A percentile compares a stretch with the other conserved stretches of the same genome.
Evolutionary conservation across 306 rosid species (phyloP).

Genomic region (Begonia masoniana): DNA sequence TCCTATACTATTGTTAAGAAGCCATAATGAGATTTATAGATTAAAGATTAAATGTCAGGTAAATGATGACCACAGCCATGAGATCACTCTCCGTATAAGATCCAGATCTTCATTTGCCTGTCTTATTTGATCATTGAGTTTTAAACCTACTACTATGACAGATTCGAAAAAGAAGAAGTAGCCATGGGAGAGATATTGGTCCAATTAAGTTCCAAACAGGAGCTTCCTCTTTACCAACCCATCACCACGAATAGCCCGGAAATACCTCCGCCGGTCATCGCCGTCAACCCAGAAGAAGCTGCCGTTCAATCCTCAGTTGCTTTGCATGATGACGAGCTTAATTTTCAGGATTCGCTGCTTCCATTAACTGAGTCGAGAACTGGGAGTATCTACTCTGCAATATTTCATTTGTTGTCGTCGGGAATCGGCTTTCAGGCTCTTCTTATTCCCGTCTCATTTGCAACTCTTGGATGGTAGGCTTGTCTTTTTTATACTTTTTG

Average conservation of each 20-base stretch:
- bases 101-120: no score
- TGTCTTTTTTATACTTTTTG: background rate
- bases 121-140: no score
- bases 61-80: no score
- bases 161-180: no score
- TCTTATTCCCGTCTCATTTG: slow-evolving; percentile 55
- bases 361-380: slow-evolving; percentile 60
- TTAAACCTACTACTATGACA: no score
- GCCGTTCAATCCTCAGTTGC: no score
- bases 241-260: background rate
- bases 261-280: background rate
- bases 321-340: slow-evolving; percentile 14
- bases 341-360: slow-evolving; percentile 73
- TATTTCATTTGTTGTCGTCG: slow-evolving; percentile 45
- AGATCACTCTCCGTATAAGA: no score
- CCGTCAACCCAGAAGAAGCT: no score
- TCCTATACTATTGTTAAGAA: no score
- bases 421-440: slow-evolving; percentile 72
- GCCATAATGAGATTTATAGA: no score
- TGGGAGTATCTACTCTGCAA: slow-evolving; percentile 55
- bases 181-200: background rate
- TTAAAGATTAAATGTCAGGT: no score
- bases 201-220: background rate
- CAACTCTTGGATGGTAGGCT: slow-evolving; percentile 48
- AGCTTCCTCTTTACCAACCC: slow-evolving; percentile 3